phyloP scores from a whole-genome alignment of 768 basidiomycete genomes.

The Trametopsis cervina region DNA sequence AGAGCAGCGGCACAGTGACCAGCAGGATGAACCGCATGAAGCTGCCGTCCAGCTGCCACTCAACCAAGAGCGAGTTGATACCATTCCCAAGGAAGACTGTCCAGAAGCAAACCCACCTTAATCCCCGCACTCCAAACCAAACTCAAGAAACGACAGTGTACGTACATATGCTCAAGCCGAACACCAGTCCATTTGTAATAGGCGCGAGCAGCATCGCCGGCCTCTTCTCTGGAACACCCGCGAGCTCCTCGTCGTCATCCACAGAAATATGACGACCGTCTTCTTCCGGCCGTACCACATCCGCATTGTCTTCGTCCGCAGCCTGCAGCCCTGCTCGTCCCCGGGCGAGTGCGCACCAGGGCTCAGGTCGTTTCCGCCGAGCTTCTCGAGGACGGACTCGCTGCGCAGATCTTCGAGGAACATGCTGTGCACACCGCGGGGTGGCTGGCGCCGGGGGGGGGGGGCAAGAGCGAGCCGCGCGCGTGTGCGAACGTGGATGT shows the following conservation, averaged over 20 bases:
- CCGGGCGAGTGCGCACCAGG: too few species aligned
- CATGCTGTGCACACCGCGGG: slow-evolving; percentile 20
- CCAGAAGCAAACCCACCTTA: too few species aligned
- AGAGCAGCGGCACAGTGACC: slow-evolving; percentile 33
- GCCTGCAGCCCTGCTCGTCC: slow-evolving; percentile 2
- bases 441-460: slow-evolving; percentile 22
- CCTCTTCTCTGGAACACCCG: slow-evolving; percentile 22
- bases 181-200: slow-evolving; percentile 30
- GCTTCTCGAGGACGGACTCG: slow-evolving; percentile 19
- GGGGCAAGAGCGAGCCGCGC: slow-evolving; percentile 4
- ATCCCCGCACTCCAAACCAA: too few species aligned
- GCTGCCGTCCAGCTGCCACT: slow-evolving; percentile 42
- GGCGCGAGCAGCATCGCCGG: slow-evolving; percentile 30
- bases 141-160: not conserved
- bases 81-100: slow-evolving; percentile 60
- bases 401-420: slow-evolving; percentile 16
- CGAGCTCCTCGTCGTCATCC: slow-evolving; percentile 19
- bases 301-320: slow-evolving; percentile 17
- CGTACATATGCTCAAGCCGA: slow-evolving; percentile 27
- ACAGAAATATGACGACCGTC: slow-evolving; percentile 28
- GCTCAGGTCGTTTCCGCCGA: slow-evolving; percentile 12
- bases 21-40: slow-evolving; percentile 37
- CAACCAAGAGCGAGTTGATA: slow-evolving; percentile 49
- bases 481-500: not conserved
- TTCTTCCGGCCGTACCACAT: slow-evolving; percentile 60